Evolutionary conservation across 257 asterid genomes (phyloP).

Genomic region (Cruciata laevipes): DNA sequence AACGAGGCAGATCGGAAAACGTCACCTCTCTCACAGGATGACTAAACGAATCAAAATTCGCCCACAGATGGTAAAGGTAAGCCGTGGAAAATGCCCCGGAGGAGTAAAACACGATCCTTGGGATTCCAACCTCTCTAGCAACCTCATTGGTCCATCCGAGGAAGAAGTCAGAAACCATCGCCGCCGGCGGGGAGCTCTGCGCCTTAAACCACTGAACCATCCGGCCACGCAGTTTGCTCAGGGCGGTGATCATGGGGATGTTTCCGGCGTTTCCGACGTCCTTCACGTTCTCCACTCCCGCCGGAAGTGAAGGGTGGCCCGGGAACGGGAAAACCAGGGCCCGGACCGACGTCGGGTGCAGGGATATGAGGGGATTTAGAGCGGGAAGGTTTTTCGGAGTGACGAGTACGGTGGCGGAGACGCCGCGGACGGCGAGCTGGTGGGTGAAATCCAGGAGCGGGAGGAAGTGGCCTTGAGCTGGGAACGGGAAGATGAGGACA

Average conservation of each 20-base stretch:
- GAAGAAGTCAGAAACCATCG: conserved; percentile 57
- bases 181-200: conserved; percentile 48
- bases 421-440: conserved; percentile 43
- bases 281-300: conserved; percentile 57
- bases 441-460: conserved; percentile 58
- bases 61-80: conserved; percentile 26
- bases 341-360: conserved; percentile 39
- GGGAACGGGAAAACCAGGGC: conserved; percentile 61
- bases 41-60: conserved; percentile 16
- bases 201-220: conserved; percentile 49
- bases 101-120: conserved; percentile 41
- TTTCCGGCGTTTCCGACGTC: conserved; percentile 64
- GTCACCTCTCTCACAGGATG: conserved; percentile 8
- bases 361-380: conserved; percentile 40
- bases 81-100: conserved; percentile 29
- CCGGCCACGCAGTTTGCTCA: conserved; percentile 34
- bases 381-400: conserved; percentile 56
- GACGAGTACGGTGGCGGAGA: conserved; percentile 46
- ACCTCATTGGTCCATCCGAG: conserved; percentile 65
- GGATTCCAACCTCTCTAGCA: conserved; percentile 39
- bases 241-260: conserved; percentile 39
- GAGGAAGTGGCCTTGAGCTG: conserved; percentile 87
- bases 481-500: conserved; percentile 55
- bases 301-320: conserved; percentile 43
- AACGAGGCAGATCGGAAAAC: conserved; percentile 40